Evolutionary conservation across 2,329 filamentous ascomycete species (phyloP).

Genomic region (Fusarium mexicanum): DNA sequence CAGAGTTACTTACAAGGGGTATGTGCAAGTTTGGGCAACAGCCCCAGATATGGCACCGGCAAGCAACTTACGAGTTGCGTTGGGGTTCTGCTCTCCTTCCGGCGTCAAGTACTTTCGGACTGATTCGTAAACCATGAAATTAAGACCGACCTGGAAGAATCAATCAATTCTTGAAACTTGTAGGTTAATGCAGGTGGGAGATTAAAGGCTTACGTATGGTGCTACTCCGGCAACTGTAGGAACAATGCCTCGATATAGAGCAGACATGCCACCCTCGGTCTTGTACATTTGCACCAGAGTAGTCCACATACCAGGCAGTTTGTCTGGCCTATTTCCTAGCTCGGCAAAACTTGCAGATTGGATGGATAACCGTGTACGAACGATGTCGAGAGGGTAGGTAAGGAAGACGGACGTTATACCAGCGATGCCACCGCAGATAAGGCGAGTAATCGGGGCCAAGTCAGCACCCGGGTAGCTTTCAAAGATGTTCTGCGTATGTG

Average conservation of each 20-base stretch:
- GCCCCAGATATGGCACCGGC: slow-evolving; percentile 96
- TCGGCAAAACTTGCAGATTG: slow-evolving; percentile 95
- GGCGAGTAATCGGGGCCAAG: slow-evolving; percentile 76
- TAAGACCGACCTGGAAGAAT: slow-evolving; percentile 78
- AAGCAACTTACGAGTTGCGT: slow-evolving; percentile 79
- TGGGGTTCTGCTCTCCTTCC: slow-evolving; percentile 87
- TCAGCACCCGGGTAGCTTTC: slow-evolving; percentile 79
- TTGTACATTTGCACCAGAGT: slow-evolving; percentile 88
- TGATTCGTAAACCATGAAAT: slow-evolving; percentile 98
- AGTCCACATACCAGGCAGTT: slow-evolving; percentile 91
- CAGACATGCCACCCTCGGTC: slow-evolving; percentile 84
- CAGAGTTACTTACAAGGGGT: slow-evolving; percentile 80
- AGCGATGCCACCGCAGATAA: slow-evolving; percentile 90
- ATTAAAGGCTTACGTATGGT: slow-evolving; percentile 75
- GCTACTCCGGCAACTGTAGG: slow-evolving; percentile 96
- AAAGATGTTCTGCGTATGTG: slow-evolving; percentile 69
- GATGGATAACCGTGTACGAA: slow-evolving; percentile 94
- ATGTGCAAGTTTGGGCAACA: slow-evolving; percentile 96
- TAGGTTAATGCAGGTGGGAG: neutral
- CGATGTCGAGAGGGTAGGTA: slow-evolving; percentile 97
- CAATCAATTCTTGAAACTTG: slow-evolving; percentile 4
- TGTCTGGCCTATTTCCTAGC: slow-evolving; percentile 70
- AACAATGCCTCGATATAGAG: slow-evolving; percentile 93
- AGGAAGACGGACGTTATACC: slow-evolving; percentile 95
- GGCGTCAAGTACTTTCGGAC: slow-evolving; percentile 85